Evolutionary conservation across 2,329 filamentous ascomycete species (phyloP), one percentile per base, ranked within the genome.

Genomic region (Penicillium sp.): DNA sequence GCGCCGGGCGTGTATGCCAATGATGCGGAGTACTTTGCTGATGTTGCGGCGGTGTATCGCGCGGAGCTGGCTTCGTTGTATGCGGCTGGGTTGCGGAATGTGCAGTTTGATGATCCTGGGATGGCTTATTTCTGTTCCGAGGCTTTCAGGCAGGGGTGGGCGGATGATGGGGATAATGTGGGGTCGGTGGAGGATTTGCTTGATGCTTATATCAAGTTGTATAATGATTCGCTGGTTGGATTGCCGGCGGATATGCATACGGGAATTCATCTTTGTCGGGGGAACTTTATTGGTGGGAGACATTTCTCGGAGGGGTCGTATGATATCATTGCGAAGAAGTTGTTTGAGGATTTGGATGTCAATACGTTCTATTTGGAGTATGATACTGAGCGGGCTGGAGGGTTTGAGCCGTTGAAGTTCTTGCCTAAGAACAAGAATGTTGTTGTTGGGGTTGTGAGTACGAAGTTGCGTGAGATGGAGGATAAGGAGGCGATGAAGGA

Each of bases 121-220:
- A 80, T 88, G 72, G 84, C 84, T 8, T 88, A 90, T 72, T 90
- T 90, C 73, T 90, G 87, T 74, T 87, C 84, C 26, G 78, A 86
- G 49, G 82, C 84, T 66, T 90, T 90, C 82, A 81, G 88, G 29
- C 74, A 83, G 45, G 87, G 87, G 11, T 90, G 86, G 84, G 81
- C 81, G 39, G 81, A 80, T 8, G 88, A 91, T 67, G 74, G 80
- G 44, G 80, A 85, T 63, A 90, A 91, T 69, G 81, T 80, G 43
- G 83, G 84, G 68, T 82, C 83, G 0, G 82, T 87, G 2, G 87
- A 89, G 39, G 84, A 87, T 61, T 83, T 90, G 27, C 81, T 92
- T 13, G 87, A 90, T 62, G 82, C 85, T 14, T 92, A 92, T 74
- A 87, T 92, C 67, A 78, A 81, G 56, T 82, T 90, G 59, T 91